Base-by-base conservation (phyloP, 441 rosid species). In the Croton laevigatus region DNA sequence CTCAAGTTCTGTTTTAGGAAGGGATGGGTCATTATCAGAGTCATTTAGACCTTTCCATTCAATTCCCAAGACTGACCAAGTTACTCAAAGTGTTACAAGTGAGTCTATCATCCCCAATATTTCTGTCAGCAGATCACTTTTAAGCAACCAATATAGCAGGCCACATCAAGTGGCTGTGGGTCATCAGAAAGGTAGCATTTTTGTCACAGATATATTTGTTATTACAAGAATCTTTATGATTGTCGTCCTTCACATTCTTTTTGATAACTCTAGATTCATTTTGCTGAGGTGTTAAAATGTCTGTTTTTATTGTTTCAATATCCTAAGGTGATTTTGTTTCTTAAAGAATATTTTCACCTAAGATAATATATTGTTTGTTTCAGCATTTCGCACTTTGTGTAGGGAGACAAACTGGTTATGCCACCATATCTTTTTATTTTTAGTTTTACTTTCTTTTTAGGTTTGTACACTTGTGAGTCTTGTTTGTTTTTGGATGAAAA, bases 101-200 rank as follows among this genome's bases (percentile, higher is more conserved):
- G 89, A 89, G 55, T 74, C 94, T 59, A 79, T 65, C 61, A 65
- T 84, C 73, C 77, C 89, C 38, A 73, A 76, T 17, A 66, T 81
- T 59, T 70, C 91, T 59, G 87, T 73, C 45, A 86, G 76, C 79
- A 86, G 83, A 78, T 63, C 91, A 49, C 66, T 79, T 65, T 73
- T 80, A 38, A 78, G 74, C 78, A 86, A 81, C 72, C 93, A 87
- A 66, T 79, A 85, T 76, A 74, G 86, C 80, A 89, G 88, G 77
- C 79, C 85, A 40, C 86, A 87, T 82, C 97, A 88, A 75, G 91
- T 84, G 69, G 76, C 69, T 71, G 71, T 71, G 63, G 91, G 87
- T 76, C 92, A 89, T 84, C 88, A 82, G 61, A 93, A 89, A 83
- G 93, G 98, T 91, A 77, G 67, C 22, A 65, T 3, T 49, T 46